Conservation (phyloP, 1,284 basidiomycete genomes). For the Hortiboletus rubellus region DNA sequence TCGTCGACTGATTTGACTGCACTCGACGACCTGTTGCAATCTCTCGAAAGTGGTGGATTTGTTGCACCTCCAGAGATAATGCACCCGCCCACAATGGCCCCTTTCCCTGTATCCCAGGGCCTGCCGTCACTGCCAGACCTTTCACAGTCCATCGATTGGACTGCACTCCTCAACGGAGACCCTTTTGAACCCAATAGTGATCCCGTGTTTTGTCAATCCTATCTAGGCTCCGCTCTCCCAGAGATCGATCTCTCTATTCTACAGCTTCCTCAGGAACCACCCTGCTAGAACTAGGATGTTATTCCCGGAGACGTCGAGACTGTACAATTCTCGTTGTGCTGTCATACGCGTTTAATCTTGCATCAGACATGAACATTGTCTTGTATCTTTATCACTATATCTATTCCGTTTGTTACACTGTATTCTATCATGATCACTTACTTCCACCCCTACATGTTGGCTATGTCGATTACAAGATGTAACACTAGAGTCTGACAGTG, state of each 20-base stretch:
- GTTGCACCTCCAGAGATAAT: background rate
- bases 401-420: background rate
- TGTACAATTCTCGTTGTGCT: too few species aligned
- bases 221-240: background rate
- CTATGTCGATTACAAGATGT: background rate
- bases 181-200: background rate
- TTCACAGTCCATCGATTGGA: slow-evolving; percentile 16
- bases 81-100: background rate
- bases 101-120: background rate
- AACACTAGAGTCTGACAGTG: too few species aligned
- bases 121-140: background rate
- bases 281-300: too few species aligned
- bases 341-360: too few species aligned
- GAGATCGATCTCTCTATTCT: slow-evolving; percentile 25
- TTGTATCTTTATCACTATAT: background rate
- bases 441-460: too few species aligned
- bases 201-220: background rate
- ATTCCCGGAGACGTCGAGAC: too few species aligned
- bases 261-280: slow-evolving; percentile 16
- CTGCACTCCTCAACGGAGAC: slow-evolving; percentile 4
- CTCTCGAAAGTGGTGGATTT: slow-evolving; percentile 3
- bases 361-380: too few species aligned
- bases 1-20: background rate
- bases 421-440: background rate
- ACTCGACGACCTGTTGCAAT: slow-evolving; percentile 10